These are phyloP conservation scores for Paulownia fortunei DNA, from an alignment of 257 asterid species.

Conservation along the genomic window DNA sequence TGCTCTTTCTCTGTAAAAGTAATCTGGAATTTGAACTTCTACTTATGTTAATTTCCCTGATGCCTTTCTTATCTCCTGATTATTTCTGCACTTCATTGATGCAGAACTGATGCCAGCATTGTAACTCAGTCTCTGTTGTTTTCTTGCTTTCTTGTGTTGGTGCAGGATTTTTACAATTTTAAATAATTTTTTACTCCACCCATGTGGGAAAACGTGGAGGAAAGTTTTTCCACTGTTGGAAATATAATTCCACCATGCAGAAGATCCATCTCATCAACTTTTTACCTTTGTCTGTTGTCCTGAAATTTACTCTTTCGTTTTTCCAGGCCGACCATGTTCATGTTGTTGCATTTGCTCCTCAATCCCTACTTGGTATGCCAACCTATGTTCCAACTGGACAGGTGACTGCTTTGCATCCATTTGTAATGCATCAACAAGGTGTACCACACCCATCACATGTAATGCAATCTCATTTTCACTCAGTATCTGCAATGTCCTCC, in stretches of 20 bases:
- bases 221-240: background rate
- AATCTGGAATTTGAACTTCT: background rate
- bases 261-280: slow-evolving; percentile 22
- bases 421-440: slow-evolving; percentile 82
- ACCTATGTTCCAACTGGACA: slow-evolving; percentile 74
- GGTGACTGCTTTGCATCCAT: slow-evolving; percentile 79
- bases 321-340: slow-evolving; percentile 69
- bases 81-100: background rate
- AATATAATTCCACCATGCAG: background rate
- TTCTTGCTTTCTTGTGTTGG: slow-evolving; percentile 11
- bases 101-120: background rate
- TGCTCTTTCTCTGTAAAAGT: background rate
- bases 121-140: slow-evolving; percentile 5
- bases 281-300: slow-evolving; percentile 16
- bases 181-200: background rate
- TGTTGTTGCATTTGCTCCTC: slow-evolving; percentile 72
- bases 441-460: slow-evolving; percentile 66
- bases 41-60: background rate
- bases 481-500: slow-evolving; percentile 58
- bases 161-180: slow-evolving; percentile 18
- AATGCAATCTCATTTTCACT: slow-evolving; percentile 60
- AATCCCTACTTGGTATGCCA: slow-evolving; percentile 76
- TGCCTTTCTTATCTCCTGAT: background rate
- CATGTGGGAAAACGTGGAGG: background rate
- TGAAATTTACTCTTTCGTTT: slow-evolving; percentile 21